Conservation (phyloP, 2,329 filamentous ascomycete genomes). For the Sporothrix euskadiensis region DNA sequence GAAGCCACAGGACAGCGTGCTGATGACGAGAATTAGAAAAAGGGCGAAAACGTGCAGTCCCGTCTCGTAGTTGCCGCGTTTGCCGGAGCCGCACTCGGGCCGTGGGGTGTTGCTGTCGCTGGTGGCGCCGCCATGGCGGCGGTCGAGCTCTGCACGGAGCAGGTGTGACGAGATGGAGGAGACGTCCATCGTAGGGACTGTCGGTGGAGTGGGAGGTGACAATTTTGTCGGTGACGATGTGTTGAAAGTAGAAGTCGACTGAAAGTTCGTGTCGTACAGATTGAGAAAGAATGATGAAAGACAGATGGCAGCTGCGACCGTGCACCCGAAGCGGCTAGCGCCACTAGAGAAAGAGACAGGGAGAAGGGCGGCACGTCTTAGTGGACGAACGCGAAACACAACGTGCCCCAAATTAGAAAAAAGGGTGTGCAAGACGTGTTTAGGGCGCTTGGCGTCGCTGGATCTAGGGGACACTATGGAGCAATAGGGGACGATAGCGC, state of each 20-base stretch:
- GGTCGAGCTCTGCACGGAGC: constrained; percentile 55
- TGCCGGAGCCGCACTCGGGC: constrained; percentile 55
- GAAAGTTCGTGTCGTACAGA: neutral
- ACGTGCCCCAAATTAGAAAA: neutral
- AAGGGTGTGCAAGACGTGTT: neutral
- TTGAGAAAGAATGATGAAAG: neutral
- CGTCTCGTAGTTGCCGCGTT: constrained; percentile 63
- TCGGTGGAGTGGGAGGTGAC: neutral
- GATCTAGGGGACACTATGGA: neutral
- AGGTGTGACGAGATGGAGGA: constrained; percentile 46
- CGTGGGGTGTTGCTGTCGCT: constrained; percentile 41
- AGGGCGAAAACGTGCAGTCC: constrained; percentile 67
- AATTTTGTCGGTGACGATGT: neutral
- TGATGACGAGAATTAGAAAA: constrained; percentile 33
- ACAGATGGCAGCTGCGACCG: constrained; percentile 9
- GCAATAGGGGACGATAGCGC: neutral
- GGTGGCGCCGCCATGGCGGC: constrained; percentile 45
- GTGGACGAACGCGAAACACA: neutral
- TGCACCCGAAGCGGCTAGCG: neutral
- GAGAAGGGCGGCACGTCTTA: neutral
- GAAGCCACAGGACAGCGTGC: constrained; percentile 59
- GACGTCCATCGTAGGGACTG: constrained; percentile 1
- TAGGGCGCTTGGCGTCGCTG: neutral
- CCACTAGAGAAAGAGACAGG: too few species aligned
- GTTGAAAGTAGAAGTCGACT: neutral